These are phyloP conservation scores for Theobroma cacao DNA, from an alignment of 345 rosid genomes.

Conservation along the genomic window DNA sequence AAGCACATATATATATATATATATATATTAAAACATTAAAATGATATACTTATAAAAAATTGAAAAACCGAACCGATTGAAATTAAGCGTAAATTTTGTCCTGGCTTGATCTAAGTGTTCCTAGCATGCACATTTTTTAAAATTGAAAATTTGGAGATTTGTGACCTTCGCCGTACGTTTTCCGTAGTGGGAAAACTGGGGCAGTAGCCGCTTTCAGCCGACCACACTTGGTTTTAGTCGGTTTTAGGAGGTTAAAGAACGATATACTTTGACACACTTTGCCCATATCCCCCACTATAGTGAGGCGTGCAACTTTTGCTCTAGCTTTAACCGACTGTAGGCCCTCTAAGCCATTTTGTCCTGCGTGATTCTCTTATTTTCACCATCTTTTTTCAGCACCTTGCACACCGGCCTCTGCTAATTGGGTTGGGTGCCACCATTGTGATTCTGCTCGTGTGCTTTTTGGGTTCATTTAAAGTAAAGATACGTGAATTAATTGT, in stretches of 20 bases:
- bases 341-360: background rate
- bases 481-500: background rate
- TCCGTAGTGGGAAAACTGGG: background rate
- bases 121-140: background rate
- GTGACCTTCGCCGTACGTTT: background rate
- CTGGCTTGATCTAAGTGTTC: no score
- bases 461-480: background rate
- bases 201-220: no score
- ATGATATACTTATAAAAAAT: no score
- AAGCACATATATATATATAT: no score
- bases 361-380: background rate
- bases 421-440: background rate
- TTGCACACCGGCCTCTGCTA: background rate
- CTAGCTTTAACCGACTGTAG: slow-evolving; percentile 1
- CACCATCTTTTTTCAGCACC: background rate
- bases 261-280: background rate
- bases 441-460: background rate
- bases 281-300: slow-evolving; percentile 4
- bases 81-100: no score
- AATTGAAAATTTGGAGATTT: background rate
- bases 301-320: slow-evolving; percentile 3
- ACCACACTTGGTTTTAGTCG: no score
- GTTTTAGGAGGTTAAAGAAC: no score
- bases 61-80: no score
- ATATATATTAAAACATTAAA: no score